A percentile compares a stretch with the other conserved stretches of the same genome.
These are phyloP conservation scores for Thalassiosira sp. DNA, from an alignment of 352 stramenopile genomes.

Conservation along the genomic window DNA sequence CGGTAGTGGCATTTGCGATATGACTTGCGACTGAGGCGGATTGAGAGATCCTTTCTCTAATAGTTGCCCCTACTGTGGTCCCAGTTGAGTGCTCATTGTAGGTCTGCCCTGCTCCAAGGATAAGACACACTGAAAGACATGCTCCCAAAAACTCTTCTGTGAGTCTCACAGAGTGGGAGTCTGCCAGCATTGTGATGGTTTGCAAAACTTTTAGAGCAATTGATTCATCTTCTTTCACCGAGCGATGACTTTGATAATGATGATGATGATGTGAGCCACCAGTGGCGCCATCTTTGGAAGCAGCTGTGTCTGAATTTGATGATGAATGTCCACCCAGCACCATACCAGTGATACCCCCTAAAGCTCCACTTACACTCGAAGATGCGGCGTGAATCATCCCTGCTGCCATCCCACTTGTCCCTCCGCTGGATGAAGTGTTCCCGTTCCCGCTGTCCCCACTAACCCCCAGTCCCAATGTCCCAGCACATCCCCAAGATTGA, in stretches of 20 bases:
- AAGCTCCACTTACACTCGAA: constrained; percentile 33
- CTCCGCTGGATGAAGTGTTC: background rate
- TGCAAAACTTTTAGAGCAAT: constrained; percentile 65
- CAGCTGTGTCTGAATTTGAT: constrained; percentile 17
- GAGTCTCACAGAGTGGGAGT: constrained; percentile 67
- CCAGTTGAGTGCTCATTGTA: constrained; percentile 18
- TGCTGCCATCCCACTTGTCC: constrained; percentile 27
- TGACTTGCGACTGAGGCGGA: constrained; percentile 23
- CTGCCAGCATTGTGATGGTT: constrained; percentile 77
- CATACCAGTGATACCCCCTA: constrained; percentile 48
- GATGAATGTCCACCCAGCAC: constrained; percentile 43
- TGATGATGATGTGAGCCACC: constrained; percentile 34
- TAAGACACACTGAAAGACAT: constrained; percentile 50
- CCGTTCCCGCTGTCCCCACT: constrained; percentile 3
- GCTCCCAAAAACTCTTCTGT: constrained; percentile 64
- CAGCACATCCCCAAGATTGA: constrained; percentile 84
- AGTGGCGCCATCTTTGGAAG: constrained; percentile 28
- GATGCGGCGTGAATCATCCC: constrained; percentile 45
- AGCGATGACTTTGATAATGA: constrained; percentile 39
- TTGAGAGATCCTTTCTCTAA: constrained; percentile 36
- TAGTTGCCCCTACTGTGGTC: constrained; percentile 19
- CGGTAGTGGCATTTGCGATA: background rate
- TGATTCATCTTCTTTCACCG: constrained; percentile 64
- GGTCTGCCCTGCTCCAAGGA: constrained; percentile 43
- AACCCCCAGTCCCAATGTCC: constrained; percentile 30